Percentiles rank a stretch among this genome's conserved stretches.
phyloP scores from a whole-genome alignment of 2,329 filamentous ascomycete species.

The Fusarium nanum region DNA sequence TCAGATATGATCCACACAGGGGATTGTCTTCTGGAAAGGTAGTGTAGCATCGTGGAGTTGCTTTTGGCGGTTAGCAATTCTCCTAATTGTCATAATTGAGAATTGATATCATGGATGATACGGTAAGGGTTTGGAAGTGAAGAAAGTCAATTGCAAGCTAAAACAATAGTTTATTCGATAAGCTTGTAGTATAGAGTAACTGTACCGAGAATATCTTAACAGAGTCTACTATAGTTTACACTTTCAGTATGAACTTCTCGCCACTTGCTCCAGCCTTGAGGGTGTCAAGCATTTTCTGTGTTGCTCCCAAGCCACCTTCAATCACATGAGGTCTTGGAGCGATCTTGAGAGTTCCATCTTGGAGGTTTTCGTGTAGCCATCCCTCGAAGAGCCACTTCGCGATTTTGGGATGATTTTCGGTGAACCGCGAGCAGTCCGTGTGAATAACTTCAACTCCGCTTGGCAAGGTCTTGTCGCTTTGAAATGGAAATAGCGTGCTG shows the following conservation, averaged over 20 bases:
- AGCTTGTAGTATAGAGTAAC: neutral
- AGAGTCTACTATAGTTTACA: neutral
- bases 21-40: neutral
- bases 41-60: neutral
- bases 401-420: fast-evolving
- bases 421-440: neutral
- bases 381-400: neutral
- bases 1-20: neutral
- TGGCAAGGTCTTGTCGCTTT: fast-evolving
- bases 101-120: neutral
- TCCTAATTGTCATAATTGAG: neutral
- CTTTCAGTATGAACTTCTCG: neutral
- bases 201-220: neutral
- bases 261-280: neutral
- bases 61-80: neutral
- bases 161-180: neutral
- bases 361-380: neutral
- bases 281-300: neutral
- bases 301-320: neutral
- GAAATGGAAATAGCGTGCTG: neutral
- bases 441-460: neutral
- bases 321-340: neutral
- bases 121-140: neutral
- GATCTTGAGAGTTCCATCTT: neutral
- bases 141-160: neutral